Base-by-base conservation (phyloP, 352 stramenopile genomes). In the Lagenidium giganteum region DNA sequence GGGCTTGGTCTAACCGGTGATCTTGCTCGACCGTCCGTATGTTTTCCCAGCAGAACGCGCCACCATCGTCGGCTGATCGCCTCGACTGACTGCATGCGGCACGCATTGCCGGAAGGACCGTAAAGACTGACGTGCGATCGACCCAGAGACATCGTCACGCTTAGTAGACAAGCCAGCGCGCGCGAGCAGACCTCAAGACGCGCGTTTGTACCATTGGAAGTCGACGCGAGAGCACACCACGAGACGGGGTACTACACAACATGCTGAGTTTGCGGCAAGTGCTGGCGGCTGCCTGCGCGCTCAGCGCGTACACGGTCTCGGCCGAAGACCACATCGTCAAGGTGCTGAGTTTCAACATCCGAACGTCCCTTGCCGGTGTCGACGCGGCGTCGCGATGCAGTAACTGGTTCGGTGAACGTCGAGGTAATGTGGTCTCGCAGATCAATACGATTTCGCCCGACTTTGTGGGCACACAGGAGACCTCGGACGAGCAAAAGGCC, bases 391-490 rank as follows among this genome's bases (percentile, higher is more conserved):
- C 57, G 8, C 62, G 49, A 2, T 90, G 77, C 46, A 71, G 65
- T 49, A 76, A 78, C 51, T 90, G 77, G 77, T 41, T 68, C 34
- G 74, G 70, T 8, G 65, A 79, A 22, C 79, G 79, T 42, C 79
- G 85, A 31, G 61, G 65, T 23, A 82, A 83, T 54, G 69, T 85
- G 16, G 32, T 79, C 9, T 58, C 41, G 23, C 69, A 87, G 42
- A 76, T 92, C 51, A 66, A 65, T 7, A 67, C 35, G 0, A 49
- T 83, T 0, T 48, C 32, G 2, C 65, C 79, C 30, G 79, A 92
- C 54, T 89, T 92, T 51, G 56, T 92, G 5, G 79, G 79, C 24
- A 89, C 77, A 12, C 79, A 92, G 51, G 79, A 92, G 48, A 92
- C 79, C n/a, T 78, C 74, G 22, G 70, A 86, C 27, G 70, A 68